Conservation (phyloP, 2,329 filamentous ascomycete genomes). For the Monilinia fructicola region DNA sequence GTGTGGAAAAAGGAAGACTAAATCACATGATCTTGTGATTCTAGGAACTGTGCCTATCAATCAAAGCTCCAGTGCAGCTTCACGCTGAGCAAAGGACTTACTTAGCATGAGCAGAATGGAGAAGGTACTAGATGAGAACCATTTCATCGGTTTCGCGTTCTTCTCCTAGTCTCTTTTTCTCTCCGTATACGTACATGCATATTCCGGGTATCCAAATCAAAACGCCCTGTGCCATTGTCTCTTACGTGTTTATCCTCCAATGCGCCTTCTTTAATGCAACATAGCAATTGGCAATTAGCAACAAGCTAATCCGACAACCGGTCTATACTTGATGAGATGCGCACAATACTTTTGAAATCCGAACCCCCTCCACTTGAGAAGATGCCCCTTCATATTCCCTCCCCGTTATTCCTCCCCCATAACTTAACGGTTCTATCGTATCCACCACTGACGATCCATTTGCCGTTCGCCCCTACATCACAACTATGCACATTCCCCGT, state of each 20-base stretch:
- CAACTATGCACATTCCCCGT: conserved; percentile 88
- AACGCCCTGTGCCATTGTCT: conserved; percentile 8
- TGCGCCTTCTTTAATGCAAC: neutral
- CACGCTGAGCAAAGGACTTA: no score
- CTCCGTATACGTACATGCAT: conserved; percentile 10
- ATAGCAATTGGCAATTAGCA: neutral
- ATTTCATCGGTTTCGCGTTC: no score
- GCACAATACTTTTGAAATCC: conserved; percentile 4
- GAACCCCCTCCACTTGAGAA: neutral
- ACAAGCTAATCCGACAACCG: neutral
- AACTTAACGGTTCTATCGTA: conserved; percentile 95
- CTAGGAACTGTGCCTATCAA: no score
- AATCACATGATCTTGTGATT: no score
- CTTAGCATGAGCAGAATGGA: no score
- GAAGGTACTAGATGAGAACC: no score
- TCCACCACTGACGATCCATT: conserved; percentile 92
- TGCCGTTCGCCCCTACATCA: conserved; percentile 81
- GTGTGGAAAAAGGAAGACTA: no score
- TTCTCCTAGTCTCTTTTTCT: neutral
- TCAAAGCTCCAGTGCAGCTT: no score
- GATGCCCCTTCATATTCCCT: conserved; percentile 46
- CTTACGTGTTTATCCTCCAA: neutral
- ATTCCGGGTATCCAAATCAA: conserved; percentile 16
- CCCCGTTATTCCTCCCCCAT: conserved; percentile 82
- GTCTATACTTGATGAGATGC: neutral